Conservation (phyloP, 495 filamentous ascomycete species). For the Xylaria venustula region DNA sequence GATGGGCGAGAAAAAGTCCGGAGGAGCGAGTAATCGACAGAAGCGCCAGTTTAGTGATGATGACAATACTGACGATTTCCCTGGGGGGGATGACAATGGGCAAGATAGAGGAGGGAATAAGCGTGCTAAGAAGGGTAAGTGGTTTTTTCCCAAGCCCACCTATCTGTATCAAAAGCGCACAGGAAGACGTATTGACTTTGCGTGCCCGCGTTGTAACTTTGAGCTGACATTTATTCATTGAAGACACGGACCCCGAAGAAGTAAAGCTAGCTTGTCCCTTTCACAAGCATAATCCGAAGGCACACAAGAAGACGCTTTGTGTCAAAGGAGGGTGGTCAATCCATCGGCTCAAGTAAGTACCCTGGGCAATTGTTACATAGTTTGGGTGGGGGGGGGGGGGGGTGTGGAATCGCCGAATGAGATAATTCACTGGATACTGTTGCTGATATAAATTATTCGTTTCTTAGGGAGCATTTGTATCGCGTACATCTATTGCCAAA, state of each 20-base stretch:
- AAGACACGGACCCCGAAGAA: conserved; percentile 17
- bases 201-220: too few relatives aligned
- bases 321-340: conserved; percentile 42
- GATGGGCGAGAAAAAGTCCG: conserved; percentile 17
- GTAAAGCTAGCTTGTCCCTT: conserved; percentile 43
- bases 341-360: conserved; percentile 47
- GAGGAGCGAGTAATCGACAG: conserved; percentile 16
- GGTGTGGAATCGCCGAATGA: too few relatives aligned
- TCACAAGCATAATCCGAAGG: conserved; percentile 37
- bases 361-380: too few relatives aligned
- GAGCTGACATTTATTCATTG: not conserved
- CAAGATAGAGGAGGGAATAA: conserved; percentile 27
- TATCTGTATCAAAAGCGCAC: not conserved
- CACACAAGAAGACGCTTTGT: conserved; percentile 37
- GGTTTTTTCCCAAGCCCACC: not conserved
- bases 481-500: conserved; percentile 39
- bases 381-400: too few relatives aligned
- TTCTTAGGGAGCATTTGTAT: conserved; percentile 43
- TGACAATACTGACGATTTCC: conserved; percentile 21
- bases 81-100: conserved; percentile 24
- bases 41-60: conserved; percentile 25
- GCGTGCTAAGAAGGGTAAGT: conserved; percentile 22
- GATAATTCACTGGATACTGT: not conserved
- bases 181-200: too few relatives aligned
- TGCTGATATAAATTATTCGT: not conserved